Evolutionary conservation across 2,329 filamentous ascomycete species (phyloP), one percentile per base, ranked within the genome.

Genomic region (Neonectria ditissima): DNA sequence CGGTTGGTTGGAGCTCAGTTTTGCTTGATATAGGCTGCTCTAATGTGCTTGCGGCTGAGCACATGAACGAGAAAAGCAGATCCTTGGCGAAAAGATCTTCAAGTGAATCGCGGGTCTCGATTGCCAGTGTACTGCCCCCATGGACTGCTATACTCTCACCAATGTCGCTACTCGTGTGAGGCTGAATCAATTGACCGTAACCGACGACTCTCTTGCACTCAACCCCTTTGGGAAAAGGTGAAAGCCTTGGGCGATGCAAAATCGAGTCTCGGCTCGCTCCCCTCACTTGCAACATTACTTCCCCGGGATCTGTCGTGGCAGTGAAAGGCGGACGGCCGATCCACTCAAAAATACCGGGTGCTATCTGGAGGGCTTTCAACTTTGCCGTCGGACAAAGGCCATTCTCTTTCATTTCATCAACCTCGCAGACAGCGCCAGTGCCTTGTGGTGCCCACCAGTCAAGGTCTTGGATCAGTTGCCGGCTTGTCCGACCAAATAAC

Each of bases 61-160:
- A 22, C 30, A 62, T 44, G 30, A 62, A 58, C 1, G 54, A 47
- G 20, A 54, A 62, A 16, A 62, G 55, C 2, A 62, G 48, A 18
- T 62, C 47, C 10, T 62, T 62, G 3, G 54, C 48, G 14, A 6
- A 54, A 3, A 58, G 54, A 13, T 32, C 47, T 18, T 54, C 59
- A 2, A 54, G 16, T 3, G 59, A 47, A 34, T 61, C 51, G 6
- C 22, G 22, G 2, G 47, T 20, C 22, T 24, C 51, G 22, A 22
- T 14, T n/a, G 16, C 50, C 0, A 54, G 24, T 11, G 28, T 22
- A 10, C 4, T 4, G 3, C 14, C 30, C 5, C 13, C 11, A 13
- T 34, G n/a, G n/a, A n/a, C 30, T 13, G 30, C 10, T 13, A 5
- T 14, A 34, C 14, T 6, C 3, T 34, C 6, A 10, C n/a, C 39